Percentiles rank a stretch among this genome's conserved stretches.
Evolutionary conservation across 2,329 filamentous ascomycete genomes (phyloP).

Genomic region (Calycina herbarum): DNA sequence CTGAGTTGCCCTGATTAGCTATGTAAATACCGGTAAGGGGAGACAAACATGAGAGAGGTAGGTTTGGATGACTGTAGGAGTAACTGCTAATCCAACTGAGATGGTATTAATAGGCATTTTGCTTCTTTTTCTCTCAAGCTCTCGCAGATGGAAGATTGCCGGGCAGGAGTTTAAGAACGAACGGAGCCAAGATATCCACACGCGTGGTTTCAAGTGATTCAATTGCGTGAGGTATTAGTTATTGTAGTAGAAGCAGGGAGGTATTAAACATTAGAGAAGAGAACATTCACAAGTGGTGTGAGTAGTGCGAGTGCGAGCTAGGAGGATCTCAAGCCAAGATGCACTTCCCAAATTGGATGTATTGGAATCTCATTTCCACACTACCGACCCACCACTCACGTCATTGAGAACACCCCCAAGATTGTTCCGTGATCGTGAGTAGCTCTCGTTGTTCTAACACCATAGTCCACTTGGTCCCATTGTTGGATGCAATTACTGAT

Average conservation of each 20-base stretch:
- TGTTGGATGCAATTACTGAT: no score
- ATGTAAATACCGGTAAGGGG: not conserved
- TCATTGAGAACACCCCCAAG: no score
- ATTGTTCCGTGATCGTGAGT: not conserved
- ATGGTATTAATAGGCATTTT: constrained; percentile 67
- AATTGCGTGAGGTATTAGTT: not conserved
- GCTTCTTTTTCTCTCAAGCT: constrained; percentile 9
- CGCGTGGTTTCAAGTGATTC: not conserved
- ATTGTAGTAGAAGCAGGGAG: not conserved
- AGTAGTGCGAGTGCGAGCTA: not conserved
- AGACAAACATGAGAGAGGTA: constrained; percentile 77
- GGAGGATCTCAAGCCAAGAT: not conserved
- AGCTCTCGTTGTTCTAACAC: not conserved
- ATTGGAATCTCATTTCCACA: not conserved
- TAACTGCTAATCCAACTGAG: constrained; percentile 78
- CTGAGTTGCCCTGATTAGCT: constrained; percentile 44
- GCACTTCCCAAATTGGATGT: no score
- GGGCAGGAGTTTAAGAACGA: not conserved
- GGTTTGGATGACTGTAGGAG: constrained; percentile 84
- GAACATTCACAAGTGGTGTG: not conserved
- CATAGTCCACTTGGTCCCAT: no score
- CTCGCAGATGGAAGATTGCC: not conserved
- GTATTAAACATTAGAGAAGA: constrained; percentile 4
- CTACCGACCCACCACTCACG: no score
- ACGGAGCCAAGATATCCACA: not conserved